Conservation (phyloP, 306 rosid genomes). For the Vigna mungo region DNA sequence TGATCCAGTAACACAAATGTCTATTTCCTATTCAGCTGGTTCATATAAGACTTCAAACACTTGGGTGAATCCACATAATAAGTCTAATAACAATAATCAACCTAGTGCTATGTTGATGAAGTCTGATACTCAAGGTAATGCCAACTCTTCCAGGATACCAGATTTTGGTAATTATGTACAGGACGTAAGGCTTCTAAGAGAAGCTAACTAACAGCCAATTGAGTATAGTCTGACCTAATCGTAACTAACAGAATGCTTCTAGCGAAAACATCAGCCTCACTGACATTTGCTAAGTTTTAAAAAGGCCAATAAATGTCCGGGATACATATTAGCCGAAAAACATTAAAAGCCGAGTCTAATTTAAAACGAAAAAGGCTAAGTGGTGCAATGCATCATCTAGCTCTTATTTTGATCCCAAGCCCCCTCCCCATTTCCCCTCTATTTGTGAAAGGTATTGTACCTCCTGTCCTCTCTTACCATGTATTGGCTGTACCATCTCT, state of each 20-base stretch:
- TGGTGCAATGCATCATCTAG: not conserved
- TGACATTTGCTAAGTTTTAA: not conserved
- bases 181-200: no score
- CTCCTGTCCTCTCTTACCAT: not conserved
- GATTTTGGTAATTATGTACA: no score
- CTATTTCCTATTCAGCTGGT: no score
- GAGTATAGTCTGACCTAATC: no score
- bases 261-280: not conserved
- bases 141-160: no score
- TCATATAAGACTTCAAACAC: no score
- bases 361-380: not conserved
- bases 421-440: not conserved
- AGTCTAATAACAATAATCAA: no score
- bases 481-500: not conserved
- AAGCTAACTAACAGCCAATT: no score
- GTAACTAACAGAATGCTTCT: not conserved
- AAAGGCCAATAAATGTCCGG: not conserved
- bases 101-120: no score
- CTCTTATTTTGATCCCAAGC: not conserved
- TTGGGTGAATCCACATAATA: no score
- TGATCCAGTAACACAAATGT: no score
- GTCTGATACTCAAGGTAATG: no score
- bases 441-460: not conserved
- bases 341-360: not conserved
- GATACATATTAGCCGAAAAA: not conserved